phyloP scores from a whole-genome alignment of 2,329 filamentous ascomycete genomes.

The Diaporthe sp. region DNA sequence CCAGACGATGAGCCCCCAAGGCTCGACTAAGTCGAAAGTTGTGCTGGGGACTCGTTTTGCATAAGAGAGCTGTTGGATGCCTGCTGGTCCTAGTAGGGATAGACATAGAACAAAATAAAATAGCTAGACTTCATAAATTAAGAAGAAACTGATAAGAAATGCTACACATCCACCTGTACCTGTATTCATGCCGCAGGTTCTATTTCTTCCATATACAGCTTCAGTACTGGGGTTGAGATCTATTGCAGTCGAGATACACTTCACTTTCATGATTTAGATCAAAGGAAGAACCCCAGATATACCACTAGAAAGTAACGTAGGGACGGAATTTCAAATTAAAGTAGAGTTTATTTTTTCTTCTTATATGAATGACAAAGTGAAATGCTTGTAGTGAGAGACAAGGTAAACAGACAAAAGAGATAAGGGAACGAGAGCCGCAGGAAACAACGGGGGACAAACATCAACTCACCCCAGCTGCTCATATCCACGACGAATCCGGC shows the following conservation, averaged over 20 bases:
- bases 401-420: neutral
- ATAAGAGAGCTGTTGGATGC: neutral
- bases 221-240: neutral
- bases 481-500: neutral
- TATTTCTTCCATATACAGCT: neutral
- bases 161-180: neutral
- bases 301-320: neutral
- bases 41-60: neutral
- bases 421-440: neutral
- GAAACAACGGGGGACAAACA: neutral
- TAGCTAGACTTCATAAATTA: neutral
- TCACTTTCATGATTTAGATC: neutral
- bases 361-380: neutral
- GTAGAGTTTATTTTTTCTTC: neutral
- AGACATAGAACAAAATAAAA: neutral
- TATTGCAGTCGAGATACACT: neutral
- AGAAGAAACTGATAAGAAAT: too few relatives aligned
- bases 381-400: neutral
- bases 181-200: neutral
- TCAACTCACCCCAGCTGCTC: neutral
- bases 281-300: too few relatives aligned
- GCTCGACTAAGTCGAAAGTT: neutral
- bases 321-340: neutral
- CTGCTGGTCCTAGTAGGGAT: neutral
- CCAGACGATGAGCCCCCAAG: constrained; percentile 43